These are phyloP conservation scores for Paramecium caudatum DNA, from an alignment of 73 alveolate species.

Conservation along the genomic window DNA sequence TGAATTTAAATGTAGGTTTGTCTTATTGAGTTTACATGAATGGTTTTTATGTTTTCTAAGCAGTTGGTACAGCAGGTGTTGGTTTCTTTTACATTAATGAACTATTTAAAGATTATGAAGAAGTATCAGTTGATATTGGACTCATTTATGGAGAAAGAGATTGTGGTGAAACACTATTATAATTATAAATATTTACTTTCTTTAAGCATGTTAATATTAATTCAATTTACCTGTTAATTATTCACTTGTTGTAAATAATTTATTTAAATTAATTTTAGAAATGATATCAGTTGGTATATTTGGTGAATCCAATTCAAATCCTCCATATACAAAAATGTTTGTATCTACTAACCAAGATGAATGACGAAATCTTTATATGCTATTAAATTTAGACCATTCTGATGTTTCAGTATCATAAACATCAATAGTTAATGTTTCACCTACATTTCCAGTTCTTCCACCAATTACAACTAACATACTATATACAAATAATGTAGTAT, in stretches of 20 bases:
- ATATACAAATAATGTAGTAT: conserved; percentile 88
- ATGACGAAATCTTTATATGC: conserved; percentile 92
- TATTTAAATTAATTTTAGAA: conserved; percentile 85
- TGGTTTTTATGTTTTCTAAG: conserved; percentile 77
- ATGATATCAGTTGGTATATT: conserved; percentile 93
- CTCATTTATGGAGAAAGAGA: conserved; percentile 49
- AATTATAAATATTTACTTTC: conserved; percentile 67
- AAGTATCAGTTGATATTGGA: conserved; percentile 68
- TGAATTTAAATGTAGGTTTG: conserved; percentile 24
- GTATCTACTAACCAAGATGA: conserved; percentile 95
- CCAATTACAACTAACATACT: conserved; percentile 94
- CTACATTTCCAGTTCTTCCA: conserved; percentile 94
- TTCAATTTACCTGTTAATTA: conserved; percentile 79
- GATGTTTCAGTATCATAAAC: conserved; percentile 96
- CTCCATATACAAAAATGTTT: conserved; percentile 93
- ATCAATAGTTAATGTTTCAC: conserved; percentile 91
- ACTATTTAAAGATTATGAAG: conserved; percentile 67
- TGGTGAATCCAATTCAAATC: conserved; percentile 95
- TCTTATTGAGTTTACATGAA: not conserved
- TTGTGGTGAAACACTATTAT: conserved; percentile 63
- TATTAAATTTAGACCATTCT: conserved; percentile 93
- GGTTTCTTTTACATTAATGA: conserved; percentile 79
- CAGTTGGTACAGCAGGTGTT: not conserved
- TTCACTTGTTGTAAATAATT: conserved; percentile 86
- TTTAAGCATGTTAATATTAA: conserved; percentile 74